phyloP scores from a whole-genome alignment of 208 protist genomes.

The Trichomonas gallinae region DNA sequence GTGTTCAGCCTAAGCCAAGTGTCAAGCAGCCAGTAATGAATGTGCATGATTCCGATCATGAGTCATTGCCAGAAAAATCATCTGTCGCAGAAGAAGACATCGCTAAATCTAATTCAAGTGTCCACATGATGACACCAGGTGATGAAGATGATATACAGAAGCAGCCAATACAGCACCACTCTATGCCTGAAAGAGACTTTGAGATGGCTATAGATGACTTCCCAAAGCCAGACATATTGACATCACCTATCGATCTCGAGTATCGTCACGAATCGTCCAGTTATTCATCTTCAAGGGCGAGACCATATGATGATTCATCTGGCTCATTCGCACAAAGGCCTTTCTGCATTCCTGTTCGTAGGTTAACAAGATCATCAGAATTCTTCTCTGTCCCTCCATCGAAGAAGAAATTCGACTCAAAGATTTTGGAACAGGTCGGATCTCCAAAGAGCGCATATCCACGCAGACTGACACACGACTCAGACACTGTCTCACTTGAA shows the following conservation, averaged over 20 bases:
- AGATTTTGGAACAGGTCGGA: too few species aligned
- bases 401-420: background rate
- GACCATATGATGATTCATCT: background rate
- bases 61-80: too few species aligned
- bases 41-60: too few species aligned
- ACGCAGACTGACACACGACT: background rate
- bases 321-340: background rate
- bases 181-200: too few species aligned
- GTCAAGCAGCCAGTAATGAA: too few species aligned
- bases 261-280: background rate
- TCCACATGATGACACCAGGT: too few species aligned
- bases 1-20: too few species aligned
- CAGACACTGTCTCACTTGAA: background rate
- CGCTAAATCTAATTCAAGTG: too few species aligned
- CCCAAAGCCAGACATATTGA: background rate
- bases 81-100: too few species aligned
- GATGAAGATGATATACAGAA: too few species aligned
- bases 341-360: background rate
- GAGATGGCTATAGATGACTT: background rate
- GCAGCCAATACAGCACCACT: too few species aligned
- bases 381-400: background rate
- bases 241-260: background rate
- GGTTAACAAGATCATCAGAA: background rate
- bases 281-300: background rate
- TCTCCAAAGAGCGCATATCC: too few species aligned